Percentiles rank a stretch among this genome's conserved stretches.
phyloP scores from a whole-genome alignment of 768 basidiomycete species.

The Podaxis sp. region DNA sequence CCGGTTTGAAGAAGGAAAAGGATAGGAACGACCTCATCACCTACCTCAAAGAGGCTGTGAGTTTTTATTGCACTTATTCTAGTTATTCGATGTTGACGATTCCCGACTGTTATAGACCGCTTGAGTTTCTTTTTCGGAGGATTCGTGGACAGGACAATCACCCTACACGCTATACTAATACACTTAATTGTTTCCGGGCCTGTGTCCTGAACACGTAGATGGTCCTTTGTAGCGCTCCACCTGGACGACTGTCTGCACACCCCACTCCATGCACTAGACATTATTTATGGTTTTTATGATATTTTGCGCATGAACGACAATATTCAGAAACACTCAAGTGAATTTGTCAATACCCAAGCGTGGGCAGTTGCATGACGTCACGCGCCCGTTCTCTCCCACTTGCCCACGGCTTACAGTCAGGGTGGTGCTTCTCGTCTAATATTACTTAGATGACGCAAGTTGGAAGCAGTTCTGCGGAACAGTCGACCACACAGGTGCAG shows the following conservation, averaged over 20 bases:
- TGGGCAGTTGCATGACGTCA: constrained; percentile 5
- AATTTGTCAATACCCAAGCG: too few relatives aligned
- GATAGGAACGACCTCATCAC: constrained; percentile 94
- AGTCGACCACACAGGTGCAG: too few relatives aligned
- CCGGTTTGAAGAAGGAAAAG: constrained; percentile 98
- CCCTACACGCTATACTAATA: constrained; percentile 10
- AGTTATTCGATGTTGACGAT: background rate
- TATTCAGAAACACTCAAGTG: too few relatives aligned
- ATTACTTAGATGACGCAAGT: too few relatives aligned
- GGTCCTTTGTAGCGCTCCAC: constrained; percentile 9
- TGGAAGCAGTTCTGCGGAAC: too few relatives aligned
- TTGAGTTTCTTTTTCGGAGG: constrained; percentile 11
- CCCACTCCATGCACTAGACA: constrained; percentile 14
- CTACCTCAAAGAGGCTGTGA: constrained; percentile 71
- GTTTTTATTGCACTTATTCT: constrained; percentile 26
- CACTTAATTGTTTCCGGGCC: background rate
- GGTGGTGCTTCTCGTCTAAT: too few relatives aligned
- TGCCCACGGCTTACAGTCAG: too few relatives aligned
- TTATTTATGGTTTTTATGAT: background rate
- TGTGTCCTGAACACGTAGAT: background rate
- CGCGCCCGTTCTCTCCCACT: background rate
- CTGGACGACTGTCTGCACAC: constrained; percentile 13
- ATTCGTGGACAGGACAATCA: background rate
- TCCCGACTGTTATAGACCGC: constrained; percentile 19
- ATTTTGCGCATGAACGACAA: background rate